Conservation (phyloP, 306 rosid species). For the Vigna angularis region DNA sequence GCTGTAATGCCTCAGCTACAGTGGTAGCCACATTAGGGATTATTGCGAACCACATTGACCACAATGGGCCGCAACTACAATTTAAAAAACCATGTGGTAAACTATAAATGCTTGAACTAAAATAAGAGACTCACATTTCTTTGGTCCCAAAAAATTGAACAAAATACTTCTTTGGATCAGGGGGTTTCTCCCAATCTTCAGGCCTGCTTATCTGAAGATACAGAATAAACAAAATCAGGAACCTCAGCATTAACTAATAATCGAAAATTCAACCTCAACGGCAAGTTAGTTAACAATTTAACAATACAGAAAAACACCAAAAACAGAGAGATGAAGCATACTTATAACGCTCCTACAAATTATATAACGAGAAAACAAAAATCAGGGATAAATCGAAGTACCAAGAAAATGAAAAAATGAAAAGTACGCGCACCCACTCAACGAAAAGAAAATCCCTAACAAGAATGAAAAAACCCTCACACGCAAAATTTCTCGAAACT, state of each 20-base stretch:
- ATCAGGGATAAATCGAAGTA: not conserved
- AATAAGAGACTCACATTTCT: conserved; percentile 74
- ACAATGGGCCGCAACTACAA: not conserved
- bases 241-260: conserved; percentile 18
- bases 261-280: conserved; percentile 16
- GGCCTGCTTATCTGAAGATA: conserved; percentile 85
- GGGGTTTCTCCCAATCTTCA: conserved; percentile 78
- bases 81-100: not conserved
- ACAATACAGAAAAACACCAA: conserved; percentile 4
- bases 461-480: conserved; percentile 33
- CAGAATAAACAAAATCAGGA: conserved; percentile 44
- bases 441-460: conserved; percentile 5
- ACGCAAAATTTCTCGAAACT: conserved; percentile 3
- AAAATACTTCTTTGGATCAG: conserved; percentile 85
- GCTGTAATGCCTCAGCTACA: not conserved
- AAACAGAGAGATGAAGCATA: not conserved
- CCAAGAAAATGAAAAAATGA: not conserved
- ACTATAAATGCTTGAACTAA: conserved; percentile 26
- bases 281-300: conserved; percentile 4
- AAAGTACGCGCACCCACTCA: not conserved
- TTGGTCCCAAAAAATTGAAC: conserved; percentile 87
- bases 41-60: conserved; percentile 10
- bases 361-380: not conserved
- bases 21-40: not conserved
- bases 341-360: not conserved